Evolutionary conservation across 495 filamentous ascomycete species (phyloP).

Genomic region (Apiosordaria backusii): DNA sequence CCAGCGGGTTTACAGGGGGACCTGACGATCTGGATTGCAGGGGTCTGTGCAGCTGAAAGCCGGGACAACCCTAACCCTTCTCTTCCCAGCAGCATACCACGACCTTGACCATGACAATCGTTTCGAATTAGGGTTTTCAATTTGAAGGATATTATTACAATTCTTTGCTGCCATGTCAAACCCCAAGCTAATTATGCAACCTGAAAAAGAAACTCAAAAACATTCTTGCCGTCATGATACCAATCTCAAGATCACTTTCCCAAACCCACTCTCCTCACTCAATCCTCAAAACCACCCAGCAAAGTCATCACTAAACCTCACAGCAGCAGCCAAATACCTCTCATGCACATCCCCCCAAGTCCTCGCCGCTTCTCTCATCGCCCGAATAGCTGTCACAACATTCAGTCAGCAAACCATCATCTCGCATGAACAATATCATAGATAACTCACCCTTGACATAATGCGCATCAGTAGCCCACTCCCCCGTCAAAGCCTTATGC

Average conservation of each 20-base stretch:
- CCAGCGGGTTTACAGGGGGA: neutral
- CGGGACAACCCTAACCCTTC: neutral
- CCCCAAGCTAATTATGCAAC: too few species aligned
- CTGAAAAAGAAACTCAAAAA: neutral
- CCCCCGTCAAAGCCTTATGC: conserved; percentile 60
- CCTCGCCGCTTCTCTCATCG: conserved; percentile 66
- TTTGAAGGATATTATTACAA: neutral
- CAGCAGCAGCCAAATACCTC: conserved; percentile 73
- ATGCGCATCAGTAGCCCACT: conserved; percentile 68
- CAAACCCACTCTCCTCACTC: neutral
- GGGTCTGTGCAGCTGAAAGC: neutral
- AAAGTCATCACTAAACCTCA: conserved; percentile 77
- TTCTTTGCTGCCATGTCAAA: too few species aligned
- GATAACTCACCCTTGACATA: conserved; percentile 65
- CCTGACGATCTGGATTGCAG: neutral
- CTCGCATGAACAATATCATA: neutral
- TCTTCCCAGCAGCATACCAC: neutral
- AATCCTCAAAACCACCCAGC: conserved; percentile 56
- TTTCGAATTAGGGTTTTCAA: neutral
- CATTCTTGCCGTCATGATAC: neutral
- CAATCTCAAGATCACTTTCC: neutral
- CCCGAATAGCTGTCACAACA: conserved; percentile 55
- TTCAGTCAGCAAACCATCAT: conserved; percentile 18
- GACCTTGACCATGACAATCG: neutral
- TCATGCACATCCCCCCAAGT: conserved; percentile 83